Conservation (phyloP, 2,329 filamentous ascomycete species). For the Fusarium buharicum region DNA sequence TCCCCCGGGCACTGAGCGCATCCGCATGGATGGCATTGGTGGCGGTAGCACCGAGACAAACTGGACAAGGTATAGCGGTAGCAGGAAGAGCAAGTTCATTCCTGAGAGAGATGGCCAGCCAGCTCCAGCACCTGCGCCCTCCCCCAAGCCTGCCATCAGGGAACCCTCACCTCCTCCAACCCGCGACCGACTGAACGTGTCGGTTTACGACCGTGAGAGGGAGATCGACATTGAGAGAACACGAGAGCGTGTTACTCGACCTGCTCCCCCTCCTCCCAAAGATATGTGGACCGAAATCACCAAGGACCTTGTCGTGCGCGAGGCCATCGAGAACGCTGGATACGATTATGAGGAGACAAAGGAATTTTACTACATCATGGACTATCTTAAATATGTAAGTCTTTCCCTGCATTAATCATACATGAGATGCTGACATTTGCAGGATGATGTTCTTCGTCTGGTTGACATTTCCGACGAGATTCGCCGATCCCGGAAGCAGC, state of each 20-base stretch:
- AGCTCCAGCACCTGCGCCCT: conserved; percentile 32
- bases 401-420: background rate
- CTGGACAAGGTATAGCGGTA: conserved; percentile 83
- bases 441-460: conserved; percentile 89
- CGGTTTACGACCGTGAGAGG: conserved; percentile 58
- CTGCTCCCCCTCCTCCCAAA: conserved; percentile 57
- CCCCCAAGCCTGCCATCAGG: conserved; percentile 39
- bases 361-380: conserved; percentile 90
- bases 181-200: conserved; percentile 57
- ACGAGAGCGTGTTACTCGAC: conserved; percentile 60
- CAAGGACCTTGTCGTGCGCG: conserved; percentile 86
- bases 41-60: conserved; percentile 80
- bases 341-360: conserved; percentile 94
- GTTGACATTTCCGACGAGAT: conserved; percentile 87
- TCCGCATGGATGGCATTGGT: conserved; percentile 83
- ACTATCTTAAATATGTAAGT: conserved; percentile 88
- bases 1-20: conserved; percentile 81
- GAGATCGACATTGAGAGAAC: conserved; percentile 67
- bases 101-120: conserved; percentile 69
- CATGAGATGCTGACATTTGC: conserved; percentile 6
- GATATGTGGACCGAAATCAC: conserved; percentile 98
- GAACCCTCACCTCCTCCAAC: conserved; percentile 45
- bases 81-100: conserved; percentile 77
- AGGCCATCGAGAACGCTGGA: conserved; percentile 84
- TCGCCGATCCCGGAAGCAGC: conserved; percentile 68